Base-by-base conservation (phyloP, 2,329 filamentous ascomycete species). In the Aureobasidium musti region DNA sequence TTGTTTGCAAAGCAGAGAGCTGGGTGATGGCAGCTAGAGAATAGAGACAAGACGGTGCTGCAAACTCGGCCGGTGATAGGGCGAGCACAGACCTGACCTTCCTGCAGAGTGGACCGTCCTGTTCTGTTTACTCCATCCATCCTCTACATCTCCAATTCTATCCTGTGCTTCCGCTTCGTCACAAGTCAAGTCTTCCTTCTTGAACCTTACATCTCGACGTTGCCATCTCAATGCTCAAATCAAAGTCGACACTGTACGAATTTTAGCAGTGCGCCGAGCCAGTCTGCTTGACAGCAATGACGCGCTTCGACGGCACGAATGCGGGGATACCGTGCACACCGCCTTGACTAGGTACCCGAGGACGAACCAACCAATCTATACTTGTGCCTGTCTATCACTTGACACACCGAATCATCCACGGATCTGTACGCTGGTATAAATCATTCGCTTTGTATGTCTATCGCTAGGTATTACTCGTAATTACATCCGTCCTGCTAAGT, bases 281-380 rank as follows among this genome's bases (percentile, higher is more conserved):
- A 23, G 21, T 19, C 23, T 43, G 30, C 11, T 30, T 61, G 57
- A 59, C 53, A 56, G 39, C 54, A 23, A 61, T 61, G 57, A 61
- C 57, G 57, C 57, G 57, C 57, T 49, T 61, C 33, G 28, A 35
- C 30, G 30, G 39, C 21, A 19, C 57, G 11, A 37, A 61, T 61
- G 57, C 57, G 57, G 57, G 57, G 57, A 61, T 49, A 61, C 30
- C 57, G 41, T 33, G 17, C 30, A 37, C 19, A 61, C 57, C 57
- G 57, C 57, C 57, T 49, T 61, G 28, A 30, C 53, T n/a, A n/a
- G n/a, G 3, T 14, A 30, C 13, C n/a, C 43, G 13, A 26, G 43
- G 43, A n/a, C n/a, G n/a, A 50, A 30, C 47, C 54, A 35, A 47
- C 23, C 41, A n/a, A 60, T 60, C 56, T 45, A 21, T n/a, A 21